Conservation (phyloP, 2,329 filamentous ascomycete species). For the Raffaelea arxii region DNA sequence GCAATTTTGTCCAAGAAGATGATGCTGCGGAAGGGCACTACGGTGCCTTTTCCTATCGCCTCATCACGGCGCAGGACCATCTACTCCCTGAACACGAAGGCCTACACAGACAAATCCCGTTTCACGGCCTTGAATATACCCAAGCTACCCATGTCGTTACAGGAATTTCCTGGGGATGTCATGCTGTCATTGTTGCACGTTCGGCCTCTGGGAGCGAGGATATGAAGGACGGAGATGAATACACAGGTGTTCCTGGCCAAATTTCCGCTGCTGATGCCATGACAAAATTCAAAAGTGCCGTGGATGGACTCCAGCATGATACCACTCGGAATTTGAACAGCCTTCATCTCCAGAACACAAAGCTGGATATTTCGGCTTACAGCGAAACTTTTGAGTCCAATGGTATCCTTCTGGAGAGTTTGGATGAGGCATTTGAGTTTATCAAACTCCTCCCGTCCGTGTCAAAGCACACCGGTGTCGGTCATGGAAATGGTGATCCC, state of each 20-base stretch:
- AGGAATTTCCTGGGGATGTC: slow-evolving; percentile 3
- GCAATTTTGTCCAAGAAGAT: not conserved
- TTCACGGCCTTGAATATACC: not conserved
- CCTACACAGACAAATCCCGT: not conserved
- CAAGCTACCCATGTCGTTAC: slow-evolving; percentile 4
- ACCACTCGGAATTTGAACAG: not conserved
- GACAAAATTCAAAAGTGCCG: not conserved
- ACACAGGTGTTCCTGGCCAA: not conserved
- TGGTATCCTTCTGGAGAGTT: too few relatives aligned
- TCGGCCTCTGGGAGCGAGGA: not conserved
- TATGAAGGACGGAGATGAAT: not conserved
- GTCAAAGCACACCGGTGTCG: too few relatives aligned
- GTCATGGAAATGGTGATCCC: slow-evolving; percentile 4
- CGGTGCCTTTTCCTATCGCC: slow-evolving; percentile 1
- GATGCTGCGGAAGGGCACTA: not conserved
- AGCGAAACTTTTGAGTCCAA: slow-evolving; percentile 4
- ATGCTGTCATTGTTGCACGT: not conserved
- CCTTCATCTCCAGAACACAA: not conserved
- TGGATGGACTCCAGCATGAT: slow-evolving; percentile 2
- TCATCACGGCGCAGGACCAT: not conserved
- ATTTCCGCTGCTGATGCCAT: not conserved
- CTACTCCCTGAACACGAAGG: not conserved
- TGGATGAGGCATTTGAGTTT: too few relatives aligned
- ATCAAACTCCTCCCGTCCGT: too few relatives aligned
- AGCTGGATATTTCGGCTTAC: not conserved